A percentile compares a stretch with the other conserved stretches of the same genome.
Evolutionary conservation across 169 alveolate species (phyloP).

Genomic region (Eimeria brunetti): DNA sequence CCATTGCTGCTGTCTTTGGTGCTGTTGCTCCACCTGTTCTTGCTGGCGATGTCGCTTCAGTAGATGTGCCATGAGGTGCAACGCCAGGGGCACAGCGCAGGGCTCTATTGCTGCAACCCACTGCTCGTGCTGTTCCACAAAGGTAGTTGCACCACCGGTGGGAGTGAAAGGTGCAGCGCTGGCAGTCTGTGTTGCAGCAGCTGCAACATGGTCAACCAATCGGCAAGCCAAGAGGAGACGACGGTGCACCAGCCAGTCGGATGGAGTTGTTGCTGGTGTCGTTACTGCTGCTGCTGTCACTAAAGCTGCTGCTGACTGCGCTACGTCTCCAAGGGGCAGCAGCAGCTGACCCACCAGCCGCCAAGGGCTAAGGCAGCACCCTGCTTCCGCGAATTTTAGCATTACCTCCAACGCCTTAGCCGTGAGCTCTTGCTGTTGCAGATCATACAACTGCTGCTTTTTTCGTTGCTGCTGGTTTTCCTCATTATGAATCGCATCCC

Average conservation of each 20-base stretch:
- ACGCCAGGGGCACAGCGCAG: constrained; percentile 36
- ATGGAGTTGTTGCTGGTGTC: neutral
- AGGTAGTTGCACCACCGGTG: neutral
- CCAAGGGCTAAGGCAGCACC: constrained; percentile 76
- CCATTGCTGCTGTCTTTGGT: neutral
- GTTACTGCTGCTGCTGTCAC: constrained; percentile 27
- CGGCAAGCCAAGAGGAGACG: constrained; percentile 52
- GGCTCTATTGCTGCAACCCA: constrained; percentile 58
- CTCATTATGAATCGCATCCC: neutral
- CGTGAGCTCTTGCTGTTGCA: neutral
- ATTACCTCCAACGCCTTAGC: constrained; percentile 35
- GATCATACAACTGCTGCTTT: neutral
- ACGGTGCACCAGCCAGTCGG: constrained; percentile 52
- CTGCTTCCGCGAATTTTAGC: constrained; percentile 19
- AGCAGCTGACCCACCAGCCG: constrained; percentile 68
- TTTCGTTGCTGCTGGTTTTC: neutral
- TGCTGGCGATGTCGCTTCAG: neutral
- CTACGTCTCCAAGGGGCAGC: constrained; percentile 67
- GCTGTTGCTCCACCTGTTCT: constrained; percentile 3
- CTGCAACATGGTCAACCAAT: neutral
- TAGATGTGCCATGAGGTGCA: constrained; percentile 12
- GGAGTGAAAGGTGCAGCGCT: neutral
- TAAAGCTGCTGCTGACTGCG: constrained; percentile 30
- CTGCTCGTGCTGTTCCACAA: constrained; percentile 43
- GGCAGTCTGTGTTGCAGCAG: constrained; percentile 25